A percentile compares a stretch with the other conserved stretches of the same genome.
Evolutionary conservation across 768 basidiomycete species (phyloP).

Genomic region (Tulasnella sp.): DNA sequence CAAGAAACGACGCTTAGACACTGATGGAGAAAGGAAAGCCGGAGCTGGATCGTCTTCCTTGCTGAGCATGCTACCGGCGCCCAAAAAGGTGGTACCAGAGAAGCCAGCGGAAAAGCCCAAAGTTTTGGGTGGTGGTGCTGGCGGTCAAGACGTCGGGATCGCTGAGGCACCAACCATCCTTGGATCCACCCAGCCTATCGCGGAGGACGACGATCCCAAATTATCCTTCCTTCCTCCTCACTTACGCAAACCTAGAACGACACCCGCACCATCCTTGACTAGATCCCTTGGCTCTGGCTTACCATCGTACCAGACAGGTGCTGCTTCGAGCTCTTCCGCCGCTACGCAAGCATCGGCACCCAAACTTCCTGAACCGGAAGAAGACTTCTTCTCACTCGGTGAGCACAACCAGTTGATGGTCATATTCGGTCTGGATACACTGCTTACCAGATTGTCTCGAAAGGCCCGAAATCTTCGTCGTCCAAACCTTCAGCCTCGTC

Average conservation of each 20-base stretch:
- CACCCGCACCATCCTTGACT: not conserved
- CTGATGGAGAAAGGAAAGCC: not conserved
- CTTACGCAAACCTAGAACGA: conserved; percentile 1
- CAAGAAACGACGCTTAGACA: conserved; percentile 13
- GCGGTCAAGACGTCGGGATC: not conserved
- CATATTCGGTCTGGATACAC: not conserved
- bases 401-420: not conserved
- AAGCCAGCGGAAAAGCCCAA: conserved; percentile 5
- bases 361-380: conserved; percentile 1
- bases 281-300: not conserved
- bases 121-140: not conserved
- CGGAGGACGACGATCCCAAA: not conserved
- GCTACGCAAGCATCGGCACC: not conserved
- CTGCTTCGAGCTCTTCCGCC: not conserved
- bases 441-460: not conserved
- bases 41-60: conserved; percentile 17
- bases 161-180: not conserved
- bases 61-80: conserved; percentile 16
- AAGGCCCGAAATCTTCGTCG: not conserved
- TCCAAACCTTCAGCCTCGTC: conserved; percentile 3
- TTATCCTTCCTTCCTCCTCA: conserved; percentile 1
- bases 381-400: conserved; percentile 22
- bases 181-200: not conserved
- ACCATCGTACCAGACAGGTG: not conserved
- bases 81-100: conserved; percentile 13